Evolutionary conservation across 169 alveolate species (phyloP).

Genomic region (Plasmodium sp.): DNA sequence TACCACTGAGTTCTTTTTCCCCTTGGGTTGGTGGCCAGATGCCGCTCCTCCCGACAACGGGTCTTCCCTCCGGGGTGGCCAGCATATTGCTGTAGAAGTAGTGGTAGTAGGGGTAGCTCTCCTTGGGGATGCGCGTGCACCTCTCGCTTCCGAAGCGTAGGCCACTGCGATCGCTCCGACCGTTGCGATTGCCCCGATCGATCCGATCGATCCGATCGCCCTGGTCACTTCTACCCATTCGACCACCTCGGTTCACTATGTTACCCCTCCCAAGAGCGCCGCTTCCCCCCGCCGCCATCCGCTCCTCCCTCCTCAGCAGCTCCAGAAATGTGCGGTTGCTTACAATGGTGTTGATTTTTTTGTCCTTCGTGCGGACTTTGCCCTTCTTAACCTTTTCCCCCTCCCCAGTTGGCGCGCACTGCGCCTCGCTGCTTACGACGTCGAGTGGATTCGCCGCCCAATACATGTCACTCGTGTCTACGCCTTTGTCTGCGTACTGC

Average conservation of each 20-base stretch:
- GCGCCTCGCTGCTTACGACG: background rate
- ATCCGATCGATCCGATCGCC: too few species aligned
- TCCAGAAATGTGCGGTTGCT: slow-evolving; percentile 18
- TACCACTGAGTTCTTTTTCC: background rate
- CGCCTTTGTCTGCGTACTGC: slow-evolving; percentile 5
- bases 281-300: background rate
- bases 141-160: background rate
- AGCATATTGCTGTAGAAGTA: slow-evolving; percentile 49
- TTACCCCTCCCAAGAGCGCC: background rate
- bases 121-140: slow-evolving; percentile 18
- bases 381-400: background rate
- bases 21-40: background rate
- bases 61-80: background rate
- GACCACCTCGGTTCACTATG: background rate
- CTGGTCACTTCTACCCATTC: too few species aligned
- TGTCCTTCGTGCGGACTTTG: slow-evolving; percentile 12
- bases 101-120: slow-evolving; percentile 58
- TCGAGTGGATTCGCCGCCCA: background rate
- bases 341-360: slow-evolving; percentile 27
- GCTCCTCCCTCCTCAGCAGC: slow-evolving; percentile 15
- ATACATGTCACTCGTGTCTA: slow-evolving; percentile 5
- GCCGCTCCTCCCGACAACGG: background rate
- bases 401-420: background rate
- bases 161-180: background rate
- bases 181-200: background rate